Evolutionary conservation across 1,284 basidiomycete genomes (phyloP), one percentile per base, ranked within the genome.

Genomic region (Grifola frondosa): DNA sequence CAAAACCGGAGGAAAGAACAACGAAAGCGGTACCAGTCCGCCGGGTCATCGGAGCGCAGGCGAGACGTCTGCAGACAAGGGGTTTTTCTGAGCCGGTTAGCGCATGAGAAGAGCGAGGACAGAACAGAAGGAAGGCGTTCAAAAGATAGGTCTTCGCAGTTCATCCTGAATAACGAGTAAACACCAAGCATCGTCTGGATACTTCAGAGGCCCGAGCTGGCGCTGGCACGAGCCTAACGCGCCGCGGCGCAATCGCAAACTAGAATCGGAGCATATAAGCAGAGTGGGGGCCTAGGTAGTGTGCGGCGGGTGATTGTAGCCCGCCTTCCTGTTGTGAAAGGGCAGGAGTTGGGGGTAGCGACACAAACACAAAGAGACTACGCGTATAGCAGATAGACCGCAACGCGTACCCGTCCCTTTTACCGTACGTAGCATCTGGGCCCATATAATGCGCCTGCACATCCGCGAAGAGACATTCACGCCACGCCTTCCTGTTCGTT

Each of bases 281-380:
- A 44, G 35, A 48, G 42, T 57, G 61, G 49, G 54, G 48, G 47
- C 49, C 52, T 40, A 37, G 41, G 42, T 59, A 52, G 51, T 57
- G 48, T 48, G 44, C 52, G 39, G 54, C 38, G 57, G 58, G 53
- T 47, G 44, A 42, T 34, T 35, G 48, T 41, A 52, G 59, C 54
- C 52, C 50, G 52, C 58, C 61, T 63, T 59, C 50, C 58, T 60
- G 61, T 63, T 15, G 5, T 54, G 53, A 51, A 61, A 63, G 61
- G 56, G 34, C 50, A 47, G 40, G 55, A 54, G 53, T 57, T 59
- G 61, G 56, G 61, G 61, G 61, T 33, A 47, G 46, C 43, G 35
- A 37, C 34, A 30, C 36, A 40, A 30, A 50, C 47, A 31, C 31
- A 37, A 17, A 49, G 47, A 32, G 33, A 46, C 51, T 46, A 55